These are phyloP conservation scores for Carallia brachiata DNA, from an alignment of 345 rosid species.

Conservation along the genomic window DNA sequence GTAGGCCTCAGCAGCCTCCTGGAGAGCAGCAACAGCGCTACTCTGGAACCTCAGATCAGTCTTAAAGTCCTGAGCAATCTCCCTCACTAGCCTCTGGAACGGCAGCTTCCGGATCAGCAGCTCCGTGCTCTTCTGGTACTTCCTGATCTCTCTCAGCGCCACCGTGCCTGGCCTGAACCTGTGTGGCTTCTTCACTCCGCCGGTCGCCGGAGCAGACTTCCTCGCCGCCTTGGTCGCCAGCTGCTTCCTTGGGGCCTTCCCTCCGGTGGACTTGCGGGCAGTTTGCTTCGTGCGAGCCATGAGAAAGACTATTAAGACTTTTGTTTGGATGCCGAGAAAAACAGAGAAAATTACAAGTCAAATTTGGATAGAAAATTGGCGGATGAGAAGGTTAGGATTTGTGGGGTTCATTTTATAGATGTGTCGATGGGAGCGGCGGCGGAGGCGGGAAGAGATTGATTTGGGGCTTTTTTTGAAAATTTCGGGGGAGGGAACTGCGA, in stretches of 20 bases:
- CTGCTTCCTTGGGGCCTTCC: slow-evolving; percentile 29
- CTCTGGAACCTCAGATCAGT: slow-evolving; percentile 20
- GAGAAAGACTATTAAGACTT: too few species aligned
- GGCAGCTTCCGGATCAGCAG: slow-evolving; percentile 22
- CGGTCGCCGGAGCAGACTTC: slow-evolving; percentile 26
- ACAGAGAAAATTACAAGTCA: not conserved
- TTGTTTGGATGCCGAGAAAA: not conserved
- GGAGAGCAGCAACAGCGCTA: slow-evolving; percentile 21
- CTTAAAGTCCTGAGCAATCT: slow-evolving; percentile 25
- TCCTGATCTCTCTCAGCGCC: slow-evolving; percentile 21
- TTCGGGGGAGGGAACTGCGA: slow-evolving; percentile 1
- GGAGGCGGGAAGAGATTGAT: slow-evolving; percentile 6
- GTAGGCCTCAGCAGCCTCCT: slow-evolving; percentile 27
- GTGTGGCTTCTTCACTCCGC: slow-evolving; percentile 25
- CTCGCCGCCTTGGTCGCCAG: slow-evolving; percentile 25
- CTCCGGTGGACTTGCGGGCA: slow-evolving; percentile 22
- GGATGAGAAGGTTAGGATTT: not conserved
- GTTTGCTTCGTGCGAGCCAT: slow-evolving; percentile 29
- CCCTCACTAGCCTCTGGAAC: slow-evolving; percentile 24
- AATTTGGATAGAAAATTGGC: not conserved
- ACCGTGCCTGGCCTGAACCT: slow-evolving; percentile 23
- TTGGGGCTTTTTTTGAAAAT: not conserved
- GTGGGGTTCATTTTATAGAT: not conserved
- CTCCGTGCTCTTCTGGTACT: slow-evolving; percentile 23
- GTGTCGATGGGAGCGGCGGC: not conserved